Percentiles rank a stretch among this genome's conserved stretches.
Evolutionary conservation across 2,329 filamentous ascomycete genomes (phyloP).

Genomic region (Monascus ruber): DNA sequence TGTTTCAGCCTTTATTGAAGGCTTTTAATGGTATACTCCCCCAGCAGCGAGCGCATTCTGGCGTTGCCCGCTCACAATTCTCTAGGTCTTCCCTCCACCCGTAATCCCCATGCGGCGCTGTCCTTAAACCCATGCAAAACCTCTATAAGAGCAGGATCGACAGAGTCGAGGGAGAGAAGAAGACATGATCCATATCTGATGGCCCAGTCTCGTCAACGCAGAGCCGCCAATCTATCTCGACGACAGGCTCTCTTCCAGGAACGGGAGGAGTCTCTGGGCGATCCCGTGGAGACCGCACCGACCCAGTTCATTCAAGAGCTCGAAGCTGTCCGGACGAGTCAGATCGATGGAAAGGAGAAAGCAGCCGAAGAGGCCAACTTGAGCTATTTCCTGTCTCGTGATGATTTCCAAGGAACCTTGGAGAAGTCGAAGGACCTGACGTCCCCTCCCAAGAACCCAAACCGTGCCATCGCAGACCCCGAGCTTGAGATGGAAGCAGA

Average conservation of each 20-base stretch:
- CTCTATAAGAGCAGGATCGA: slow-evolving; percentile 54
- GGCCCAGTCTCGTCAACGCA: slow-evolving; percentile 71
- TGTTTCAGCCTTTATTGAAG: slow-evolving; percentile 48
- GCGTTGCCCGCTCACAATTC: not conserved
- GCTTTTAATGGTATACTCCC: slow-evolving; percentile 46
- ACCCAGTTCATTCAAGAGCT: slow-evolving; percentile 62
- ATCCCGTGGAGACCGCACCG: slow-evolving; percentile 64
- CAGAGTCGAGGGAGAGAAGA: slow-evolving; percentile 52
- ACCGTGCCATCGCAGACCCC: slow-evolving; percentile 24
- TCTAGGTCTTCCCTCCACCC: not conserved
- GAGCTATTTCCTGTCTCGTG: slow-evolving; percentile 63
- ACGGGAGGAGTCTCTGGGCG: slow-evolving; percentile 55
- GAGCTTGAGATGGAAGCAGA: slow-evolving; percentile 26
- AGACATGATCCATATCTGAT: slow-evolving; percentile 71
- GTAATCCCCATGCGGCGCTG: slow-evolving; percentile 39
- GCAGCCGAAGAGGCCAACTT: slow-evolving; percentile 34
- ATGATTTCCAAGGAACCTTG: slow-evolving; percentile 57
- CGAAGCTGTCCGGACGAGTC: slow-evolving; percentile 10
- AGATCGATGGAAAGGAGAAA: not conserved
- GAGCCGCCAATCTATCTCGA: slow-evolving; percentile 68
- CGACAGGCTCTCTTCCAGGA: slow-evolving; percentile 57
- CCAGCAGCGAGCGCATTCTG: not conserved
- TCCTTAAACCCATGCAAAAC: slow-evolving; percentile 39
- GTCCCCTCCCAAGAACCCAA: slow-evolving; percentile 20
- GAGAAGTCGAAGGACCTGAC: slow-evolving; percentile 56